phyloP scores from a whole-genome alignment of 441 rosid genomes.

The Hypseocharis bilobata region DNA sequence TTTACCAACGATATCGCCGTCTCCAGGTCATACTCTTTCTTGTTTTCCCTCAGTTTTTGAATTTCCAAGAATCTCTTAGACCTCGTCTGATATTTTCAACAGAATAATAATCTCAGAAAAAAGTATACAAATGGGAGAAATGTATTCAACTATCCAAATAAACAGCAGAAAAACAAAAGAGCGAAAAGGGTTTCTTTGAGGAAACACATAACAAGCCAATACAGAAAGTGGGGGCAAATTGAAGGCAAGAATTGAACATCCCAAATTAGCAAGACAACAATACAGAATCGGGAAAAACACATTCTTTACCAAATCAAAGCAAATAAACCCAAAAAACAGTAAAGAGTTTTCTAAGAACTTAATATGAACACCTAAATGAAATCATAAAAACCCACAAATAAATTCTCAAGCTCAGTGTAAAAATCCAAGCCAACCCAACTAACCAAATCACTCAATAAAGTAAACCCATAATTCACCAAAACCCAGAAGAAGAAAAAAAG shows the following conservation, averaged over 20 bases:
- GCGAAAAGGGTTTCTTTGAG: no score
- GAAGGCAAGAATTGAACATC: neutral
- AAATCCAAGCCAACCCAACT: neutral
- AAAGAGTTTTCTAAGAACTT: neutral
- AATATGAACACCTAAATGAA: neutral
- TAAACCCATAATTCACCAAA: neutral
- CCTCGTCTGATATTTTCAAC: conserved; percentile 63
- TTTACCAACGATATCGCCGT: conserved; percentile 76
- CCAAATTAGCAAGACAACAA: neutral
- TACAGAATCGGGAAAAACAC: neutral
- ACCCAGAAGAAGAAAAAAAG: neutral
- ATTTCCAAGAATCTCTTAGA: conserved; percentile 97
- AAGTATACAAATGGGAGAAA: conserved; percentile 9
- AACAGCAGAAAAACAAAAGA: no score
- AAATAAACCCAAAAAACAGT: neutral
- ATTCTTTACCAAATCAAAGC: neutral
- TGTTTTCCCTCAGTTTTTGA: conserved; percentile 83
- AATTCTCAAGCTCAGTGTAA: neutral
- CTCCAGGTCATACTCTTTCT: conserved; percentile 60
- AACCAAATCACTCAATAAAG: neutral
- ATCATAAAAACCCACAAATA: neutral
- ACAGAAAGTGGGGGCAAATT: neutral
- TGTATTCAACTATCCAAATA: no score
- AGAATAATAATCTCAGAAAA: conserved; percentile 14
- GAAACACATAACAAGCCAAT: neutral